Evolutionary conservation across 495 filamentous ascomycete genomes (phyloP).

Genomic region (Daldinia bambusicola): DNA sequence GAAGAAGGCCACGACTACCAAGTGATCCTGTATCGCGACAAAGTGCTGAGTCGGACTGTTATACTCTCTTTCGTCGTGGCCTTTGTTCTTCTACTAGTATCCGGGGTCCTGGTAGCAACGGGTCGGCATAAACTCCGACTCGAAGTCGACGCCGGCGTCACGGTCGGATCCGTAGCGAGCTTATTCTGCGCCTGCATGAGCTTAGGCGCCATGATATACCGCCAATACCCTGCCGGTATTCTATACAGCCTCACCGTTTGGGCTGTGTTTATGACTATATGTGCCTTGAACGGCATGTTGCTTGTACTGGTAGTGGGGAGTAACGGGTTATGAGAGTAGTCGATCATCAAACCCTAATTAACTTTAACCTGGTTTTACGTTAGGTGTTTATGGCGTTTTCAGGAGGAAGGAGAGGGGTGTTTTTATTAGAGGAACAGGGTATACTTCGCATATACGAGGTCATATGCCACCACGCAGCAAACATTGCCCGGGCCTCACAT

Average conservation of each 20-base stretch:
- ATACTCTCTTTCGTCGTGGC: constrained; percentile 58
- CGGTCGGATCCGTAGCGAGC: constrained; percentile 65
- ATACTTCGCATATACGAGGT: constrained; percentile 31
- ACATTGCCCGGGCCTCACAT: not conserved
- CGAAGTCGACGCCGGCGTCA: constrained; percentile 70
- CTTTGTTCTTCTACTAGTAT: constrained; percentile 64
- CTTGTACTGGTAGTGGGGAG: constrained; percentile 59
- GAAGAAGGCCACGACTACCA: constrained; percentile 52
- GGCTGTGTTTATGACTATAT: constrained; percentile 57
- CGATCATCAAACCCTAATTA: not conserved
- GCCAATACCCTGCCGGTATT: constrained; percentile 54
- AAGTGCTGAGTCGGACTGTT: constrained; percentile 56
- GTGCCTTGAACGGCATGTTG: constrained; percentile 62
- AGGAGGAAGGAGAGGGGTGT: not conserved
- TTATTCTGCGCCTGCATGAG: constrained; percentile 65
- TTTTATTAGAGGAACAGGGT: constrained; percentile 21
- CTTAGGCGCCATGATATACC: constrained; percentile 60
- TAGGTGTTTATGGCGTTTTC: constrained; percentile 14
- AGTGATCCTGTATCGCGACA: constrained; percentile 56
- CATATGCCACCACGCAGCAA: not conserved
- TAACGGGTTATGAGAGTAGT: constrained; percentile 42
- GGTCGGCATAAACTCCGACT: constrained; percentile 62
- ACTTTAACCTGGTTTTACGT: constrained; percentile 7
- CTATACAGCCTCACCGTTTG: constrained; percentile 56
- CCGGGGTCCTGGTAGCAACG: constrained; percentile 63